phyloP scores from a whole-genome alignment of 2,329 filamentous ascomycete species.

The Pseudocercospora ulei region DNA sequence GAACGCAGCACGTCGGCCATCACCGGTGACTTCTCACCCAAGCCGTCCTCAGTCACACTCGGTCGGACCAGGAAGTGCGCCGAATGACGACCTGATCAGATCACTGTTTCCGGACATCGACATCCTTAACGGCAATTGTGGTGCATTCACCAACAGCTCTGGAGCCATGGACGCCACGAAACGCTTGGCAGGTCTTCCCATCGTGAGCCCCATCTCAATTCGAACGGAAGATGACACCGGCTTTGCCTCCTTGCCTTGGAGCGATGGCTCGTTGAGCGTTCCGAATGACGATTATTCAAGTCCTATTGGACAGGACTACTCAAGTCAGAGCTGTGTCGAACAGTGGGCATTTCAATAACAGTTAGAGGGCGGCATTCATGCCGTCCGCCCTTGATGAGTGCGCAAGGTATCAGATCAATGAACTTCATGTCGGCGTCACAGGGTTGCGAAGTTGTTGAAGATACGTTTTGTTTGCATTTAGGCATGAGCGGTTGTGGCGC shows the following conservation, averaged over 20 bases:
- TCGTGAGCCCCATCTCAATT: constrained; percentile 11
- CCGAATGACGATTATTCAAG: constrained; percentile 29
- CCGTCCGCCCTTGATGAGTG: constrained; percentile 15
- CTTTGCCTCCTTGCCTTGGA: constrained; percentile 31
- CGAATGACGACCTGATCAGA: constrained; percentile 29
- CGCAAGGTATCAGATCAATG: too few relatives aligned
- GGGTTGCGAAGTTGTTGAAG: too few relatives aligned
- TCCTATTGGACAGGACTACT: constrained; percentile 28
- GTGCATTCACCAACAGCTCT: constrained; percentile 11
- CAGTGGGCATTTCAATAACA: constrained; percentile 30
- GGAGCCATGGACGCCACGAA: constrained; percentile 12
- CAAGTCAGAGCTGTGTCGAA: constrained; percentile 22
- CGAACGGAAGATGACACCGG: constrained; percentile 22
- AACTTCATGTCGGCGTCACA: constrained; percentile 6
- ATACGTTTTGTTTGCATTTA: constrained; percentile 6
- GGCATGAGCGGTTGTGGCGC: too few relatives aligned
- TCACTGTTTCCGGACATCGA: constrained; percentile 33
- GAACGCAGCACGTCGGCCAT: constrained; percentile 16
- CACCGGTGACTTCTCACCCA: constrained; percentile 11
- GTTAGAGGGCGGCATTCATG: constrained; percentile 14
- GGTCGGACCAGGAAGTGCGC: constrained; percentile 26
- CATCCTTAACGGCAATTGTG: constrained; percentile 20
- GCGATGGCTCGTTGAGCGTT: constrained; percentile 31
- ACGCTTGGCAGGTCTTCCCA: constrained; percentile 10
- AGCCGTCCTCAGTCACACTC: constrained; percentile 28